phyloP scores from a whole-genome alignment of 2,329 filamentous ascomycete species.

The Dactylonectria macrodidyma region DNA sequence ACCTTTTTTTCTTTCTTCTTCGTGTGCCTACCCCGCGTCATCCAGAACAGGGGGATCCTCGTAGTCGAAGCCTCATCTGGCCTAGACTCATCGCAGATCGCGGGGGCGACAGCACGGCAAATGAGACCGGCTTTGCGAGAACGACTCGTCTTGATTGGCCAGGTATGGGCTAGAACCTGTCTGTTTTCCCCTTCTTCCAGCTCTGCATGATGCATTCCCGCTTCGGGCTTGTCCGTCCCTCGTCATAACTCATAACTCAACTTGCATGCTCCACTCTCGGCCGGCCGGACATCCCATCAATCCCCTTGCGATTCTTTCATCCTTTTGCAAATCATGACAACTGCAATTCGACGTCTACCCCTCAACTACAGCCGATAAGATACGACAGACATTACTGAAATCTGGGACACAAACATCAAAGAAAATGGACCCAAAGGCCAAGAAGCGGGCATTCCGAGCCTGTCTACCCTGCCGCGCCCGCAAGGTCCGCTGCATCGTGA shows the following conservation, averaged over 20 bases:
- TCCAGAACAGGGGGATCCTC: conserved; percentile 5
- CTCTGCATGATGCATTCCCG: neutral
- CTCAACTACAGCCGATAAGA: neutral
- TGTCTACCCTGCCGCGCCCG: conserved; percentile 43
- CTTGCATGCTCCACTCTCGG: conserved; percentile 15
- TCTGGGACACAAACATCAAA: too few relatives aligned
- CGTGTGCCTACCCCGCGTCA: conserved; percentile 14
- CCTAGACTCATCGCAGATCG: conserved; percentile 30
- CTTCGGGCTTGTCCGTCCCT: neutral
- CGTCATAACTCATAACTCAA: too few relatives aligned
- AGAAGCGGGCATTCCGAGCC: conserved; percentile 42
- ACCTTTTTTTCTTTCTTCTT: too few relatives aligned
- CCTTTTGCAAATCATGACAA: conserved; percentile 7
- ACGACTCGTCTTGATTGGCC: conserved; percentile 22
- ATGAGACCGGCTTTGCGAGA: conserved; percentile 27
- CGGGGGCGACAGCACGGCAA: conserved; percentile 27
- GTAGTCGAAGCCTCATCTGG: conserved; percentile 1
- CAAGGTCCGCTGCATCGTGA: conserved; percentile 47
- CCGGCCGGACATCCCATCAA: conserved; percentile 4
- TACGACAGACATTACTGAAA: too few relatives aligned
- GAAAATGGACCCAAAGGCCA: conserved; percentile 32
- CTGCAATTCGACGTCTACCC: conserved; percentile 2
- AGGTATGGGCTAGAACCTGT: neutral
- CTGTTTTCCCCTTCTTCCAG: conserved; percentile 5
- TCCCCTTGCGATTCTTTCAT: conserved; percentile 3